These are phyloP conservation scores for Aspergillus diversus DNA, from an alignment of 495 filamentous ascomycete genomes.

Conservation along the genomic window DNA sequence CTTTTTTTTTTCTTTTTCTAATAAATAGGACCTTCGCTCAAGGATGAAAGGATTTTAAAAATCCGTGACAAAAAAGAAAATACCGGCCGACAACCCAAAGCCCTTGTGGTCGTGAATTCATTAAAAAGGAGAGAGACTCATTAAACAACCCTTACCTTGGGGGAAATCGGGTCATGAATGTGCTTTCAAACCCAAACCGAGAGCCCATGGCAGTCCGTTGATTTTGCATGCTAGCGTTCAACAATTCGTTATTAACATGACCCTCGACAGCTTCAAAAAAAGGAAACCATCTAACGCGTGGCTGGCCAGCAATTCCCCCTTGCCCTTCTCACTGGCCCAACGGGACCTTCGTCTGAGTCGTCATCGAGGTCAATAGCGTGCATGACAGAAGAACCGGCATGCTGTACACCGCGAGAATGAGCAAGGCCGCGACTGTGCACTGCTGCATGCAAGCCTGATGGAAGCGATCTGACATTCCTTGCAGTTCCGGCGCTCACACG, in stretches of 20 bases:
- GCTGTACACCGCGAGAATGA: neutral
- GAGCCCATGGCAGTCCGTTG: neutral
- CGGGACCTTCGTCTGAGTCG: constrained; percentile 43
- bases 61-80: neutral
- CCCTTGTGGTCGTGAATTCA: neutral
- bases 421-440: constrained; percentile 3
- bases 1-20: too few relatives aligned
- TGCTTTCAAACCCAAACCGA: neutral
- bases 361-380: constrained; percentile 34
- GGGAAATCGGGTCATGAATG: too few relatives aligned
- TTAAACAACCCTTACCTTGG: too few relatives aligned
- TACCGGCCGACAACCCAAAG: neutral
- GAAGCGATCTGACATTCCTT: neutral
- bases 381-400: constrained; percentile 23
- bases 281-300: neutral
- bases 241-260: neutral
- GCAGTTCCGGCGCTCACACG: constrained; percentile 5
- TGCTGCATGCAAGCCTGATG: neutral
- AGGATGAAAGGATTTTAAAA: too few relatives aligned
- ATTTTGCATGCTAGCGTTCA: neutral
- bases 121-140: neutral
- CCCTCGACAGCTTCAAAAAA: neutral
- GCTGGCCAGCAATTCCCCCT: constrained; percentile 19
- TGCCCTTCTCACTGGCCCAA: constrained; percentile 32
- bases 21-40: too few relatives aligned